Percentiles rank a stretch among this genome's conserved stretches.
Conservation (phyloP, 352 stramenopile genomes). For the Phytophthora uliginosa region DNA sequence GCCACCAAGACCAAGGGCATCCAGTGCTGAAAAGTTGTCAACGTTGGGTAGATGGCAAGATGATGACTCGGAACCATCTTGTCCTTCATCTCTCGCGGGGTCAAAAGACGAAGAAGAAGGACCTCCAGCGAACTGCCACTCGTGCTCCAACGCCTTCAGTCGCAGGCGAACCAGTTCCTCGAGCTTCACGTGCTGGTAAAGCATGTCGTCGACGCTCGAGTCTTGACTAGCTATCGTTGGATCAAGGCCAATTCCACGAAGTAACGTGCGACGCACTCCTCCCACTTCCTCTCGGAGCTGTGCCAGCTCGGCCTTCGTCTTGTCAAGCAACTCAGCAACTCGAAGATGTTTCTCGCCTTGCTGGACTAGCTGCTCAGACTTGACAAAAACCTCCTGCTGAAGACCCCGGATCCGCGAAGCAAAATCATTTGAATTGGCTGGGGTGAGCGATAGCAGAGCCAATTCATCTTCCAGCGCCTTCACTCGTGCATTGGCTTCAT, state of each 20-base stretch:
- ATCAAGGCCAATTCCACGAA: slow-evolving; percentile 67
- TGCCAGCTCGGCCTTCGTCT: slow-evolving; percentile 51
- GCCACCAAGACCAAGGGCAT: slow-evolving; percentile 60
- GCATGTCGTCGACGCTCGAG: slow-evolving; percentile 49
- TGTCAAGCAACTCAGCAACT: slow-evolving; percentile 53
- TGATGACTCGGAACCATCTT: slow-evolving; percentile 14
- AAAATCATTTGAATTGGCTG: slow-evolving; percentile 33
- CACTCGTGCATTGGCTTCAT: slow-evolving; percentile 44
- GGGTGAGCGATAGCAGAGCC: slow-evolving; percentile 50
- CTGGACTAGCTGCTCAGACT: slow-evolving; percentile 77
- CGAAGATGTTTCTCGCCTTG: slow-evolving; percentile 79
- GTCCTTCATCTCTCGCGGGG: slow-evolving; percentile 16
- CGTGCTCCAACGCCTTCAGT: slow-evolving; percentile 71
- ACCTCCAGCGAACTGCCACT: slow-evolving; percentile 57
- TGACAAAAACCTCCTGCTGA: slow-evolving; percentile 78
- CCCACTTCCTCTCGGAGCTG: slow-evolving; percentile 63
- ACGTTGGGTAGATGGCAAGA: slow-evolving; percentile 67
- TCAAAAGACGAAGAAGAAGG: slow-evolving; percentile 11
- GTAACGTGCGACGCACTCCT: slow-evolving; percentile 54
- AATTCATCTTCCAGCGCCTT: slow-evolving; percentile 65
- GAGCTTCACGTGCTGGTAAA: slow-evolving; percentile 80
- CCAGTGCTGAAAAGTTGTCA: slow-evolving; percentile 67
- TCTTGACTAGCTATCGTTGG: slow-evolving; percentile 34
- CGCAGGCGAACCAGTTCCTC: slow-evolving; percentile 78
- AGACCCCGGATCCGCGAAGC: slow-evolving; percentile 51